Conservation (phyloP, 208 protist genomes). For the Leishmania braziliensis region DNA sequence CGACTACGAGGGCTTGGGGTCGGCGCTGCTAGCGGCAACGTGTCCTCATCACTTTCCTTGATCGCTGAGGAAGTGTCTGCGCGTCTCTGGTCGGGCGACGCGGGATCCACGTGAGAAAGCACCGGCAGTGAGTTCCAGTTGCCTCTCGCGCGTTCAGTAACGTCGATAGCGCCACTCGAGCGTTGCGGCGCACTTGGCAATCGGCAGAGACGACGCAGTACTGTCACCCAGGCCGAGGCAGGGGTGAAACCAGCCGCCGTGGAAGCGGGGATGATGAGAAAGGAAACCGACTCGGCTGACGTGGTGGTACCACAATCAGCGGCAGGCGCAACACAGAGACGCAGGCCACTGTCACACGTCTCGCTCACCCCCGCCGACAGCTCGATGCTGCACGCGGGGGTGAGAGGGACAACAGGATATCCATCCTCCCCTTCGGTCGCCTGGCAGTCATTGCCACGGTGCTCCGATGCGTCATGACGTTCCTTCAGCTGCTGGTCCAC, state of each 20-base stretch:
- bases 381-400: slow-evolving; percentile 12
- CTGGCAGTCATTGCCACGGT: not conserved
- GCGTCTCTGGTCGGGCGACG: not conserved
- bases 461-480: not conserved
- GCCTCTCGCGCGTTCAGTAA: not conserved
- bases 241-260: not conserved
- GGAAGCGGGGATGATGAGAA: slow-evolving; percentile 2
- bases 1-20: not conserved
- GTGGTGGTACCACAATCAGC: not conserved
- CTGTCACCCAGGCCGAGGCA: slow-evolving; percentile 9
- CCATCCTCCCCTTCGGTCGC: not conserved
- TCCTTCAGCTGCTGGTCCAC: no score
- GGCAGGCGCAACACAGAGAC: not conserved
- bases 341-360: not conserved
- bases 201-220: slow-evolving; percentile 9
- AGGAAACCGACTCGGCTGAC: not conserved
- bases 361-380: not conserved
- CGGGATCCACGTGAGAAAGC: not conserved
- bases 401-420: slow-evolving; percentile 10
- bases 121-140: not conserved
- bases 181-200: not conserved
- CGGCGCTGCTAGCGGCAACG: not conserved
- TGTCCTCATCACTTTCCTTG: not conserved
- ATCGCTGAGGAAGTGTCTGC: not conserved
- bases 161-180: not conserved